phyloP scores from a whole-genome alignment of 305 asterid genomes.

The Fraxinus greggii region DNA sequence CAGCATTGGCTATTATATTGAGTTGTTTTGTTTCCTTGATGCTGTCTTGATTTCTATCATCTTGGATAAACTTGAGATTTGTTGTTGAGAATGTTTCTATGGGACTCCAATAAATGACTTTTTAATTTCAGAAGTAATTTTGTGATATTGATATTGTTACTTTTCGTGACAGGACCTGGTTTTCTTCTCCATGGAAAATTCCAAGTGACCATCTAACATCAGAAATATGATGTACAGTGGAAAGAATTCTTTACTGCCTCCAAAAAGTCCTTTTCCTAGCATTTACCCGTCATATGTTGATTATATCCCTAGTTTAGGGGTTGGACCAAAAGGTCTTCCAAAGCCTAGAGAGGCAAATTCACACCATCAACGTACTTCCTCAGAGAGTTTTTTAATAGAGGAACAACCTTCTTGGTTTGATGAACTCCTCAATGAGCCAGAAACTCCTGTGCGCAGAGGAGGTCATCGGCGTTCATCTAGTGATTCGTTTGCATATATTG shows the following conservation, averaged over 20 bases:
- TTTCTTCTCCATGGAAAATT: conserved; percentile 42
- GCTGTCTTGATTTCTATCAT: neutral
- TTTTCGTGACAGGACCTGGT: conserved; percentile 32
- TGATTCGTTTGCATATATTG: conserved; percentile 62
- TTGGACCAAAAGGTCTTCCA: conserved; percentile 35
- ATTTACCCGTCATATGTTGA: conserved; percentile 45
- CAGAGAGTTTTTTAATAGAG: conserved; percentile 56
- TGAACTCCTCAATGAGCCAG: conserved; percentile 71
- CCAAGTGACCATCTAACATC: conserved; percentile 47
- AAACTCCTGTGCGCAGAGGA: conserved; percentile 60
- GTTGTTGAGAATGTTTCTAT: neutral
- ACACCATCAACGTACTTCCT: conserved; percentile 64
- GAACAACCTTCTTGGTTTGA: conserved; percentile 78
- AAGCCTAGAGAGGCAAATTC: conserved; percentile 45
- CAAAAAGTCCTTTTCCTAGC: conserved; percentile 69
- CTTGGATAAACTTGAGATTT: conserved; percentile 9
- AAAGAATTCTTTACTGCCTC: conserved; percentile 55
- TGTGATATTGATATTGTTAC: conserved; percentile 16
- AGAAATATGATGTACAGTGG: conserved; percentile 48
- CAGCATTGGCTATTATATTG: neutral
- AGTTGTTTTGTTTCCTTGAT: neutral
- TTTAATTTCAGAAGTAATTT: neutral
- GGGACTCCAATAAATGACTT: neutral
- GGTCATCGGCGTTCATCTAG: conserved; percentile 77
- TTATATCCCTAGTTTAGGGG: conserved; percentile 40